Evolutionary conservation across 2,329 filamentous ascomycete species (phyloP).

Genomic region (Penicillium occitanis): DNA sequence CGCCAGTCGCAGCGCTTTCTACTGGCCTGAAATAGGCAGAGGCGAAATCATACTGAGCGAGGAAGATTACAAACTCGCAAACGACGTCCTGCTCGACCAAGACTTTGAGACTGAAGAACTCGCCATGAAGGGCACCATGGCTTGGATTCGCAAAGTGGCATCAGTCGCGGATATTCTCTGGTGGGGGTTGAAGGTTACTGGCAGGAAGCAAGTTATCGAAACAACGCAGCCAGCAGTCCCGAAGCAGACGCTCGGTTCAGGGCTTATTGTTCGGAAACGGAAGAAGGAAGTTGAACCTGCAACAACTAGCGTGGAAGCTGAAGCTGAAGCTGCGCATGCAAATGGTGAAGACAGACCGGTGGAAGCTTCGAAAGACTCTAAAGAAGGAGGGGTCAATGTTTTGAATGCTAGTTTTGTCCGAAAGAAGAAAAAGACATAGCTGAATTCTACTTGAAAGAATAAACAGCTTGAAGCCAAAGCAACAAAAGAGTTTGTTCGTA

Average conservation of each 20-base stretch:
- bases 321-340: neutral
- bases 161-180: slow-evolving; percentile 37
- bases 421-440: slow-evolving; percentile 43
- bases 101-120: slow-evolving; percentile 44
- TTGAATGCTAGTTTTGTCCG: slow-evolving; percentile 40
- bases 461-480: neutral
- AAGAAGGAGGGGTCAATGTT: slow-evolving; percentile 35
- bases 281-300: slow-evolving; percentile 32
- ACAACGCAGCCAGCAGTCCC: slow-evolving; percentile 20
- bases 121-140: slow-evolving; percentile 41
- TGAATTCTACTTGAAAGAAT: neutral
- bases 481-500: neutral
- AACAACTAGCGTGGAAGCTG: neutral
- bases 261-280: slow-evolving; percentile 38
- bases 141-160: slow-evolving; percentile 45
- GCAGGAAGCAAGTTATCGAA: slow-evolving; percentile 28
- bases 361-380: slow-evolving; percentile 16
- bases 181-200: slow-evolving; percentile 39
- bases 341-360: slow-evolving; percentile 1
- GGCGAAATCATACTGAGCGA: slow-evolving; percentile 40
- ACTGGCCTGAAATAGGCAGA: slow-evolving; percentile 36
- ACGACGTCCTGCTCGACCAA: slow-evolving; percentile 42
- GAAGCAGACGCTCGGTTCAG: slow-evolving; percentile 32
- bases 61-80: slow-evolving; percentile 42
- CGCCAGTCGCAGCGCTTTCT: slow-evolving; percentile 29